Evolutionary conservation across 2,329 filamentous ascomycete species (phyloP).

Genomic region (Ascochyta lentis): DNA sequence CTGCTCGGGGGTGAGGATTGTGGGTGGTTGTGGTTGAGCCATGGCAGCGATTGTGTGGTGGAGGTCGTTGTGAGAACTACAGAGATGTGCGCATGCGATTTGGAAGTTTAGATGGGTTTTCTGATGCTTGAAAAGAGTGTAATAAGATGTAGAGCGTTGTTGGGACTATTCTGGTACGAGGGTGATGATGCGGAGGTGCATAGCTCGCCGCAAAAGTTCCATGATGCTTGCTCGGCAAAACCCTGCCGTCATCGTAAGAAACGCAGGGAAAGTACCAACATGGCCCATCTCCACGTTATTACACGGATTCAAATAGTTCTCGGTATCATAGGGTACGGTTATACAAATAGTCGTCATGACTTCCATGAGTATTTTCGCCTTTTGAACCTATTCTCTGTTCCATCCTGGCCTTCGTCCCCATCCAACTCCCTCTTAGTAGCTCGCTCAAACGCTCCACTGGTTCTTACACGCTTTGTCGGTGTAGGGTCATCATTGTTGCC

Average conservation of each 20-base stretch:
- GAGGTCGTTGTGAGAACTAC: background rate
- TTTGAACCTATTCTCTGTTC: conserved; percentile 21
- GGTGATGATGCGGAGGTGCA: conserved; percentile 11
- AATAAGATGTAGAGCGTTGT: background rate
- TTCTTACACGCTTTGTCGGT: conserved; percentile 36
- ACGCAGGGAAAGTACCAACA: background rate
- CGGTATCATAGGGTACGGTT: background rate
- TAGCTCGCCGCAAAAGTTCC: conserved; percentile 28
- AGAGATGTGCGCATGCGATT: conserved; percentile 9
- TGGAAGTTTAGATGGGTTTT: background rate
- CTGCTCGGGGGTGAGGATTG: conserved; percentile 43
- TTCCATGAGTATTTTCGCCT: conserved; percentile 21
- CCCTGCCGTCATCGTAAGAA: conserved; percentile 21
- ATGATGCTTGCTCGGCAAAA: conserved; percentile 43
- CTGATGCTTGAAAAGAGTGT: background rate
- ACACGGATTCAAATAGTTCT: background rate
- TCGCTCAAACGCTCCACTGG: conserved; percentile 34
- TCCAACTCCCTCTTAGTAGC: conserved; percentile 24
- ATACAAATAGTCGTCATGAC: background rate
- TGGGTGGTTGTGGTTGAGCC: conserved; percentile 30
- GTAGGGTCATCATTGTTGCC: conserved; percentile 16
- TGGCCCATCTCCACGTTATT: background rate
- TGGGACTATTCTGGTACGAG: conserved; percentile 3
- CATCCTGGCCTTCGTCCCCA: conserved; percentile 2
- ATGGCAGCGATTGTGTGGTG: conserved; percentile 17